Evolutionary conservation across 345 rosid species (phyloP), one percentile per base, ranked within the genome.

Genomic region (Excoecaria agallocha): DNA sequence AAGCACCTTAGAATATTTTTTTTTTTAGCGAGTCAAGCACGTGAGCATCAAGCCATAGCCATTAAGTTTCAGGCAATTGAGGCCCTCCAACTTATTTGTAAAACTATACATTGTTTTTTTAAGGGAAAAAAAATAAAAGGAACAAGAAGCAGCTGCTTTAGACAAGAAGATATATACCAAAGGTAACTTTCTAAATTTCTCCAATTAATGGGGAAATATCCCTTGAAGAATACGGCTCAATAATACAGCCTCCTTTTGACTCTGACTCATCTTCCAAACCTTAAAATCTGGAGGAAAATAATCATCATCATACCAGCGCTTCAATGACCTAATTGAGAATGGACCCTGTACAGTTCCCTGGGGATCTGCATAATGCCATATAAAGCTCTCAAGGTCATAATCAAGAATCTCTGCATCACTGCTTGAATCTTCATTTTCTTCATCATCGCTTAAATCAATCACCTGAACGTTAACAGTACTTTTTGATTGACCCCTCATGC

Each of bases 311-410:
- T 69, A 59, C 97, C 97, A 93, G 5, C 22, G 78, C 80, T 90
- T 90, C 52, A 91, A 88, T 7, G 77, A 69, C 13, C 24, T 25
- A n/a, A 90, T 78, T 1, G 93, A 76, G 83, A 91, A 90, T n/a
- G 96, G 96, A 58, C 96, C 94, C 12, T 81, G 97, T 50, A 73
- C 30, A 24, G 12, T 19, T 35, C 97, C 96, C 20, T 69, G 84
- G 15, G 96, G 98, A 81, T 93, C 96, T 68, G 49, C 20, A 75
- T 91, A 93, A 76, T 79, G 69, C 96, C 98, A 93, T 30, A 82
- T 77, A 49, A 41, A 16, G 69, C 81, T 76, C 71, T 60, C 80
- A 6, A 69, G 72, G 37, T 72, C 80, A 22, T 45, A 45, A 50
- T 70, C 75, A 11, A 13, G 30, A 66, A 1, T 74, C 77, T 75